Evolutionary conservation across 805 yeast genomes (phyloP), one percentile per base, ranked within the genome.

Genomic region (Yarrowia osloensis): DNA sequence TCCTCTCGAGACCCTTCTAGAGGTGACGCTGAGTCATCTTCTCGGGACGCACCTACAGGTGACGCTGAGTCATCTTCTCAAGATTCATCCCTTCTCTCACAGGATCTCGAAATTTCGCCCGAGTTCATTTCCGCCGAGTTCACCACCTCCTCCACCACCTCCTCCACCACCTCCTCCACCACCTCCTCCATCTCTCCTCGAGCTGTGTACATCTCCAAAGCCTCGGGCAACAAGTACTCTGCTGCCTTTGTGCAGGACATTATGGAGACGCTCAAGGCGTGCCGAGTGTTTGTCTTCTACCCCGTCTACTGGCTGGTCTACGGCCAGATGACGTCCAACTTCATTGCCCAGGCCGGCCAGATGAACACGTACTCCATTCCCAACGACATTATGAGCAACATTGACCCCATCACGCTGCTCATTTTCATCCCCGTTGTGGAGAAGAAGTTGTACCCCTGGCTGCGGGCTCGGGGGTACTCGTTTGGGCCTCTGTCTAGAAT

Each of bases 351-450:
- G 75, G 91, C 93, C 47, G 89, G 87, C 67, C 81, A 84, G 70
- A 87, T 89, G 90, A 85, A 88, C 71, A 80, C 84, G 62, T 91
- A 89, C 75, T 88, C 90, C 54, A 81, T 89, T 71, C 95, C 96
- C 70, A 90, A 90, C 75, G 96, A 89, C 80, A 81, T 89, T 71
- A 83, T 89, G 80, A 88, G 86, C 77, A 88, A 86, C 73, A 84
- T 90, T 72, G 89, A 90, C 77, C 89, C 95, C 26, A 79, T 90
- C 72, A 87, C 91, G 33, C 82, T 90, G 71, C 87, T 90, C 71
- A 79, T 90, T 15, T 86, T 88, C 76, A 88, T 90, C 70, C 96
- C 96, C 67, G 80, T 89, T 70, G 82, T 83, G 76, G 91, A 89
- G 75, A 77, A 81, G 68, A 72, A 81, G n/a, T 67, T 88, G 11